Evolutionary conservation across 257 asterid species (phyloP), one percentile per base, ranked within the genome.

Genomic region (Henckelia pumila): DNA sequence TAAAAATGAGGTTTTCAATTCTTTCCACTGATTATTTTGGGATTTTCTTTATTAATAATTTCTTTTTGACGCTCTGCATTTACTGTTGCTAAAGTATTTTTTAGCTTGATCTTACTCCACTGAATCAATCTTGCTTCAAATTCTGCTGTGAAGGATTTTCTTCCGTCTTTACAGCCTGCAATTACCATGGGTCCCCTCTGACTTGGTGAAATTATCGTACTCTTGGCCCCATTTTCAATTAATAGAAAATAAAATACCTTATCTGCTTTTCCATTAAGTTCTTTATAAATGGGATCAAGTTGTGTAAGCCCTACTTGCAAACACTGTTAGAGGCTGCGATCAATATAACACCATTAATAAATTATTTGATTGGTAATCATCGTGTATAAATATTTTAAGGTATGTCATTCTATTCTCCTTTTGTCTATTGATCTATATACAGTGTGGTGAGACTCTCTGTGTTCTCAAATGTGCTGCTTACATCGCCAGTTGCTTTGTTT

Each of bases 1-100:
- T 52, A 90, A 79, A 78, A 92, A 87, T 19, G 96, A 94, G 99
- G 99, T 94, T 58, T 33, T 72, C 67, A 69, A 65, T 70, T 68
- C 50, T 52, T 76, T 64, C 32, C 63, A 62, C 66, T 64, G 37
- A 44, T 59, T 52, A 63, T 49, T 73, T 25, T 64, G 72, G 21
- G 57, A 40, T 29, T 73, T 40, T 32, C 65, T 67, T 30, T 25
- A 29, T 52, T 70, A 56, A n/a, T 28, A 35, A 64, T 75, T 30
- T 24, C 37, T 73, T 25, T 64, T 70, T 29, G 61, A 55, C 52
- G 23, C 21, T 24, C 50, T 70, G 66, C 58, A 72, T 71, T 56
- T 49, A 37, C 60, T 60, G 35, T 47, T 63, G 53, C 59, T 68
- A 29, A 29, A 63, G 32, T 58, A 44, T 68, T 56, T 26, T 35